Evolutionary conservation across 306 rosid species (phyloP), one percentile per base, ranked within the genome.

Genomic region (Vigna hirtella): DNA sequence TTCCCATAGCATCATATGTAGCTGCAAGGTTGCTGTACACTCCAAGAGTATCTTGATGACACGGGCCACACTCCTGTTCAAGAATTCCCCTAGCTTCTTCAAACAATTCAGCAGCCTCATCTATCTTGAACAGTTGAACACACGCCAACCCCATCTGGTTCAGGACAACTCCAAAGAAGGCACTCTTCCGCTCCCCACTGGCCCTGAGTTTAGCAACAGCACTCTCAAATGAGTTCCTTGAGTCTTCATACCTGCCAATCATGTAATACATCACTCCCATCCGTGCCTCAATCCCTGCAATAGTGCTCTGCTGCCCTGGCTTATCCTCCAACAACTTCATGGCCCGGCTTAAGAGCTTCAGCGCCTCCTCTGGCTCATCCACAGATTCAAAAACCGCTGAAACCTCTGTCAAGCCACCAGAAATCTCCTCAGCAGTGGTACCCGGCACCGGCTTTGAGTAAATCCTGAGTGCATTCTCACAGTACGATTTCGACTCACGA

Each of bases 111-210:
- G 91, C 92, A 58, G 99, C 99, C 83, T 96, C 98, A 34, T 96
- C 99, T 45, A 96, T 96, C 94, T 96, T 93, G 90, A 96, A 96
- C 79, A 96, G 78, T 69, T 93, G 98, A 47, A 96, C 99, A 76
- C 93, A 96, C 3, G 99, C 96, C 85, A 96, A 89, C 22, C 99
- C 99, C 99, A 96, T 93, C 86, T 96, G 99, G 83, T 96, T 96
- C 87, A 96, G 88, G 34, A 93, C 97, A 83, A 96, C 97, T 4
- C 99, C 99, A 80, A 96, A 96, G 86, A 96, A 96, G 10, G 99
- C 96, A 6, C 98, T 93, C 81, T 96, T 93, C 80, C 97, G 93
- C 87, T 96, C 99, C 72, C 99, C 99, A 13, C 97, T 88, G 28
- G 93, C 86, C 78, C 99, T 88, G 51, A 96, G 93, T 83, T 96